Percentiles rank a stretch among this genome's conserved stretches.
phyloP scores from a whole-genome alignment of 2,329 filamentous ascomycete genomes.

The Verticillium longisporum region DNA sequence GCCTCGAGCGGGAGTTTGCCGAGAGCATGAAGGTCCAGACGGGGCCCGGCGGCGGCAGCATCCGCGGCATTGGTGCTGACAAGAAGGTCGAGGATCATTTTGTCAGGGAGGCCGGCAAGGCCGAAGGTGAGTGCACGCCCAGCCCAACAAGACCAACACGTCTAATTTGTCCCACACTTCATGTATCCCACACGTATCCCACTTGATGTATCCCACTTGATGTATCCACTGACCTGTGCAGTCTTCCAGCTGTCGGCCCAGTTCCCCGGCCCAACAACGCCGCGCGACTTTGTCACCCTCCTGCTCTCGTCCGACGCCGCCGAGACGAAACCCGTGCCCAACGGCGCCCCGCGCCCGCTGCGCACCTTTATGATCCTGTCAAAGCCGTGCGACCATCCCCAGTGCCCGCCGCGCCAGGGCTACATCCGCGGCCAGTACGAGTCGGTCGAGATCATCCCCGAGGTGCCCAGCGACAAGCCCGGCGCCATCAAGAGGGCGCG shows the following conservation, averaged over 20 bases:
- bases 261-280: conserved; percentile 82
- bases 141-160: too few relatives aligned
- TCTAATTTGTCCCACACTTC: too few relatives aligned
- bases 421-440: conserved; percentile 84
- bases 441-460: conserved; percentile 83
- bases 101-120: conserved; percentile 50
- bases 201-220: too few relatives aligned
- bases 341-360: conserved; percentile 30
- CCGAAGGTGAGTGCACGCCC: conserved; percentile 60
- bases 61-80: conserved; percentile 82
- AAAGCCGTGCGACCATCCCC: conserved; percentile 72
- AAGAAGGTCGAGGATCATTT: conserved; percentile 58
- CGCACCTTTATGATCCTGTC: conserved; percentile 84
- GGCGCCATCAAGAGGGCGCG: conserved; percentile 28
- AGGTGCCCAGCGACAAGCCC: conserved; percentile 56
- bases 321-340: conserved; percentile 23
- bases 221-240: too few relatives aligned
- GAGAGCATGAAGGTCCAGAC: conserved; percentile 68
- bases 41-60: conserved; percentile 63
- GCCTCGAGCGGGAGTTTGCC: conserved; percentile 71
- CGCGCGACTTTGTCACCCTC: conserved; percentile 80
- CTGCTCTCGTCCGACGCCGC: conserved; percentile 60
- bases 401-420: conserved; percentile 61
- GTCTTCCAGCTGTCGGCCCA: conserved; percentile 84
- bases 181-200: too few relatives aligned